These are phyloP conservation scores for Stylosanthes scabra DNA, from an alignment of 331 rosid genomes.

Conservation along the genomic window DNA sequence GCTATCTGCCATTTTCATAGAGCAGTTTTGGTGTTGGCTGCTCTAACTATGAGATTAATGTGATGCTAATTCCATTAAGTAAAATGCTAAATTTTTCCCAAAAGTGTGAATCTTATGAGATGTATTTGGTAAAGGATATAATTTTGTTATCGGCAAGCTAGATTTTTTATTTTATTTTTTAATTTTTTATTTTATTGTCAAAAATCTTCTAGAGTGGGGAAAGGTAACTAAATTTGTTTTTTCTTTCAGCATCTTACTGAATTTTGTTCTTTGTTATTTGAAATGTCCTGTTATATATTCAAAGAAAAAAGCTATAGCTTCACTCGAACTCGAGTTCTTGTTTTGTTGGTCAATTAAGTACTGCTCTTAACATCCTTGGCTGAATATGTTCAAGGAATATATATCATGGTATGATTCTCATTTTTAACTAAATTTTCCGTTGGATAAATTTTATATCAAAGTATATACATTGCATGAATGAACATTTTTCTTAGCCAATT, in stretches of 20 bases:
- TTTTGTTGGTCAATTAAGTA: constrained; percentile 4
- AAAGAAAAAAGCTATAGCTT: neutral
- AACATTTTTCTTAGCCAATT: neutral
- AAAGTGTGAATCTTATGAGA: constrained; percentile 7
- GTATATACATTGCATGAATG: constrained; percentile 2
- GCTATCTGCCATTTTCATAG: no score
- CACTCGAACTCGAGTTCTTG: constrained; percentile 2
- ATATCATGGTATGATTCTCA: constrained; percentile 10
- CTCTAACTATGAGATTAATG: neutral
- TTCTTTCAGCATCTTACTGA: no score
- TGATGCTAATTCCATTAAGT: neutral
- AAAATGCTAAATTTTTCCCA: neutral
- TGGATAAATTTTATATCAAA: constrained; percentile 24
- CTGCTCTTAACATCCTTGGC: constrained; percentile 1
- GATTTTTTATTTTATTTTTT: neutral
- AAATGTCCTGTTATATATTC: neutral
- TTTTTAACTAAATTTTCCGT: constrained; percentile 16
- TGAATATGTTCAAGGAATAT: constrained; percentile 14
- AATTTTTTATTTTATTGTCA: no score
- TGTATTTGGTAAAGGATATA: neutral
- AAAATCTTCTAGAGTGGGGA: neutral
- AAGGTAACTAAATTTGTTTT: constrained; percentile 8
- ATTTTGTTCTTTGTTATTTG: no score
- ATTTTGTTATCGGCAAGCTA: neutral
- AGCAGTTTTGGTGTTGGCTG: no score